Base-by-base conservation (phyloP, 306 rosid species). In the Vigna radiata region DNA sequence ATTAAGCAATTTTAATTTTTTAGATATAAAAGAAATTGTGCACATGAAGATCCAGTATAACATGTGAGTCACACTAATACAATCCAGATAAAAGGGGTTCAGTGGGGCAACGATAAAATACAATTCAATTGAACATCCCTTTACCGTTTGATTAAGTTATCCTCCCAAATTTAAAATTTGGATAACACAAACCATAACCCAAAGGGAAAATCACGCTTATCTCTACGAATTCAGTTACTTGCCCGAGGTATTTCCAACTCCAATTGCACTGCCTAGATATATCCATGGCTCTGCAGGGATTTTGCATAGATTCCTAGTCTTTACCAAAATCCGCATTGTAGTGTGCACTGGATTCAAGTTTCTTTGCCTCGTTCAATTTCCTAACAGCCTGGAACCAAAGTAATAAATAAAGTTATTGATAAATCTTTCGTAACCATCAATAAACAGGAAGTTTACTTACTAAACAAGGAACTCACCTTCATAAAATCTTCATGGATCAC, bases 401-500 rank as follows among this genome's bases (percentile, higher is more conserved):
- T 31, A 41, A 75, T 55, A 50, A 46, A 36, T 23, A 70, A 68
- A 39, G 25, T 31, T 61, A 68, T 55, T 27, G 23, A 27, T 6
- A 47, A 39, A 31, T 44, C 23, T 55, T 77, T 17, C 16, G 19
- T 15, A 7, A 43, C 21, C 63, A 83, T 17, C 19, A 70, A 63
- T 21, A 76, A 18, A 44, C 3, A 2, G 1, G 6, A n/a, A 73
- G 39, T 17, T 19, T 29, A 64, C 37, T 76, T 72, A 37, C 33
- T 15, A 23, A 37, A 78, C 55, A 75, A 72, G 11, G 21, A 44
- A 37, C 44, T 76, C 76, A 85, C 99, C 94, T 96, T 96, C 98
- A 96, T 96, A 85, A 95, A 96, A 83, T 96, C 99, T 83, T 91
- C 98, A 37, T 96, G 99, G 73, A 89, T 90, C 76, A 96, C 99